These are phyloP conservation scores for Candida berthetii DNA, from an alignment of 805 yeast genomes.

Conservation along the genomic window DNA sequence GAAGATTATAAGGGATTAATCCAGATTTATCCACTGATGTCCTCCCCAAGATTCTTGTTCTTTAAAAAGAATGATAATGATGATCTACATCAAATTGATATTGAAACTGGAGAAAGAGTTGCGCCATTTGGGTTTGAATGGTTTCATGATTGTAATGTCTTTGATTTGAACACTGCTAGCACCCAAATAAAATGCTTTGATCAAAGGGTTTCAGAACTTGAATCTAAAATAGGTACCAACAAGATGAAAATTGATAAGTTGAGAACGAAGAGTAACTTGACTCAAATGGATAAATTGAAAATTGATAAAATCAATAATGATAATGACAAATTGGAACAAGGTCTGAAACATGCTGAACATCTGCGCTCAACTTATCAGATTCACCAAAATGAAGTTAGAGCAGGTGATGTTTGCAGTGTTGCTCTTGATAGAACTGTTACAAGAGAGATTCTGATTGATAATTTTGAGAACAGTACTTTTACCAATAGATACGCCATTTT, in stretches of 20 bases:
- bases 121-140: conserved; percentile 44
- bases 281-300: conserved; percentile 9
- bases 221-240: conserved; percentile 21
- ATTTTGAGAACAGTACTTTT: conserved; percentile 13
- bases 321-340: conserved; percentile 14
- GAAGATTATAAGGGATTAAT: conserved; percentile 33
- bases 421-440: neutral
- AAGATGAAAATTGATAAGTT: conserved; percentile 12
- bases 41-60: conserved; percentile 66
- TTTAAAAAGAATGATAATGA: conserved; percentile 54
- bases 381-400: neutral
- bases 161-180: conserved; percentile 32
- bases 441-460: conserved; percentile 5
- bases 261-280: conserved; percentile 25
- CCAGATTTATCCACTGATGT: conserved; percentile 53
- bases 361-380: neutral
- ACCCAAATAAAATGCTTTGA: conserved; percentile 34
- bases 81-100: conserved; percentile 31
- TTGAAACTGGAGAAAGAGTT: conserved; percentile 25
- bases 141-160: conserved; percentile 54
- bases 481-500: conserved; percentile 67
- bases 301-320: conserved; percentile 15
- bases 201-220: conserved; percentile 13
- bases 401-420: neutral
- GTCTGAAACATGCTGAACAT: conserved; percentile 12